These are phyloP conservation scores for Senna siamea DNA, from an alignment of 306 rosid species.

Conservation along the genomic window DNA sequence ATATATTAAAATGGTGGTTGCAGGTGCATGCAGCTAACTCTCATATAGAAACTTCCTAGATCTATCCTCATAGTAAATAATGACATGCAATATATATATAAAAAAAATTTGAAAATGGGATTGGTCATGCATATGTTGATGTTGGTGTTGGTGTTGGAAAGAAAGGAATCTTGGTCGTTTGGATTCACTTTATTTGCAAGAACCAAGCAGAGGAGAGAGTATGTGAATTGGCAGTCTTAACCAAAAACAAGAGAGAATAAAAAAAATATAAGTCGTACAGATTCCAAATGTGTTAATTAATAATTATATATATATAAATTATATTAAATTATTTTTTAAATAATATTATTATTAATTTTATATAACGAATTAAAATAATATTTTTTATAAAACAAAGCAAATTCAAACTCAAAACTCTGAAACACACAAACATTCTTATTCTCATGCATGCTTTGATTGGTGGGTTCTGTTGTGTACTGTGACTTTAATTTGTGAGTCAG, in stretches of 20 bases:
- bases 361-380: too few species aligned
- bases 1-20: neutral
- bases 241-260: too few species aligned
- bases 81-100: too few species aligned
- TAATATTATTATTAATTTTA: too few species aligned
- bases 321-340: too few species aligned
- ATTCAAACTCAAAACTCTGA: conserved; percentile 34
- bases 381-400: conserved; percentile 59
- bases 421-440: conserved; percentile 26
- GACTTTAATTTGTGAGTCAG: too few species aligned
- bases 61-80: neutral
- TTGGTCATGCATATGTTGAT: conserved; percentile 24
- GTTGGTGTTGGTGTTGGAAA: conserved; percentile 40
- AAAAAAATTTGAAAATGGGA: conserved; percentile 42
- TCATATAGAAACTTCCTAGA: conserved; percentile 41
- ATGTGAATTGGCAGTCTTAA: too few species aligned
- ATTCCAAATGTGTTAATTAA: too few species aligned
- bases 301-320: too few species aligned
- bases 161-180: conserved; percentile 60
- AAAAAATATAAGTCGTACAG: too few species aligned
- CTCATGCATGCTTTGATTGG: conserved; percentile 29
- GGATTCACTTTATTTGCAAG: conserved; percentile 59
- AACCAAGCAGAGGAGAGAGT: conserved; percentile 49
- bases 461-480: neutral
- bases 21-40: conserved; percentile 8